A percentile compares a stretch with the other conserved stretches of the same genome.
These are phyloP conservation scores for Murraya paniculata DNA, from an alignment of 345 rosid genomes.

Conservation along the genomic window DNA sequence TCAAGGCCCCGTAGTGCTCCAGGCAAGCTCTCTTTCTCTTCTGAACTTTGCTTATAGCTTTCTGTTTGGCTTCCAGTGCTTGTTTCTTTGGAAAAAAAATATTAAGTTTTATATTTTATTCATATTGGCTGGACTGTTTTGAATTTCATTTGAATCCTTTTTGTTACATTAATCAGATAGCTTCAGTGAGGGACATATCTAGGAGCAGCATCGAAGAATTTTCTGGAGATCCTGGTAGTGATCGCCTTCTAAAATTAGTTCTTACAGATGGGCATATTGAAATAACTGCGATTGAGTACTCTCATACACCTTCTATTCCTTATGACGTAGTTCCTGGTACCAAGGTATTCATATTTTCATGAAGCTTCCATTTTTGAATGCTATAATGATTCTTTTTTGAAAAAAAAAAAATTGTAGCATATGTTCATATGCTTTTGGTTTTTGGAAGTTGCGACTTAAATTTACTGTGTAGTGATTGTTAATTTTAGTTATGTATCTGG, in stretches of 20 bases:
- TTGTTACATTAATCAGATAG: constrained; percentile 34
- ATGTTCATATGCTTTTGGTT: background rate
- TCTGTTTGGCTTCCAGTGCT: background rate
- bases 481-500: background rate
- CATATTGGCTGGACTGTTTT: background rate
- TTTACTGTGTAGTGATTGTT: background rate
- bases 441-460: background rate
- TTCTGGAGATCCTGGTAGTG: constrained; percentile 43
- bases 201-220: constrained; percentile 57
- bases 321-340: constrained; percentile 74
- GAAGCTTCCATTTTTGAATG: background rate
- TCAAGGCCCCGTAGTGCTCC: constrained; percentile 78
- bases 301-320: constrained; percentile 50
- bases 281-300: constrained; percentile 69
- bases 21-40: constrained; percentile 32
- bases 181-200: constrained; percentile 68
- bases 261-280: constrained; percentile 79
- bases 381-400: background rate
- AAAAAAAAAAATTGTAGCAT: no score
- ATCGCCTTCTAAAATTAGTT: constrained; percentile 53
- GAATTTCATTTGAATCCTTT: background rate
- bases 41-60: background rate
- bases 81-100: background rate
- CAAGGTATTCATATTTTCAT: constrained; percentile 48
- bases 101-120: background rate